A percentile compares a stretch with the other conserved stretches of the same genome.
These are phyloP conservation scores for Catharanthus roseus DNA, from an alignment of 257 asterid genomes.

Conservation along the genomic window DNA sequence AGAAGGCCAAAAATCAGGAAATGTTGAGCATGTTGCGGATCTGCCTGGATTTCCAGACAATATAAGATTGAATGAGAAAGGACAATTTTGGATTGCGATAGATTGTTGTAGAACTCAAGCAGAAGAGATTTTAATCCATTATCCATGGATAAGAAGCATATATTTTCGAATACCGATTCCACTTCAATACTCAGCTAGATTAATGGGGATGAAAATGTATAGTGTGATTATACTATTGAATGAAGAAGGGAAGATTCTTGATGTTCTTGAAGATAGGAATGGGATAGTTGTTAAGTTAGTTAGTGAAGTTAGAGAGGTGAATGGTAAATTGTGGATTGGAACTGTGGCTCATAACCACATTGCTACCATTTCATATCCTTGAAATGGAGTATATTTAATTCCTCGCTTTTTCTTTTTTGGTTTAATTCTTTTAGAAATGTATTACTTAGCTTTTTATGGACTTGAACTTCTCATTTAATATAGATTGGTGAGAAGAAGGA, in stretches of 20 bases:
- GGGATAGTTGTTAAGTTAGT: conserved; percentile 81
- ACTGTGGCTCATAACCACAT: conserved; percentile 94
- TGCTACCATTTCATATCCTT: conserved; percentile 66
- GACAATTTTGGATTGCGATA: conserved; percentile 84
- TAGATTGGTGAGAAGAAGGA: too few relatives aligned
- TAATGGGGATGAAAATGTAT: conserved; percentile 70
- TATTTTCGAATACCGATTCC: conserved; percentile 76
- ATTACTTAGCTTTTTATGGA: too few relatives aligned
- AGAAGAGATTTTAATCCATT: conserved; percentile 50
- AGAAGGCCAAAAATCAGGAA: conserved; percentile 57
- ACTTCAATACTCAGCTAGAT: conserved; percentile 54
- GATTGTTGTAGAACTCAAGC: conserved; percentile 76
- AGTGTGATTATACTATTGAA: conserved; percentile 54
- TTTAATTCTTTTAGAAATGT: too few relatives aligned
- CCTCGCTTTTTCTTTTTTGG: too few relatives aligned
- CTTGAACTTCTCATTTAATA: too few relatives aligned
- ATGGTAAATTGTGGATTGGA: conserved; percentile 88
- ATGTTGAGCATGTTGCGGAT: conserved; percentile 41
- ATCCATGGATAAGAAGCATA: conserved; percentile 68
- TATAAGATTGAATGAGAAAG: conserved; percentile 54
- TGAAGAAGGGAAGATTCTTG: conserved; percentile 61
- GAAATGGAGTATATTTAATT: neutral
- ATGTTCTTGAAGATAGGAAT: conserved; percentile 78
- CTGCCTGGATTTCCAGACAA: conserved; percentile 93
- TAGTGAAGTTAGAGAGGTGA: conserved; percentile 75